Conservation (phyloP, 2,329 filamentous ascomycete genomes). For the Talaromyces sp. region DNA sequence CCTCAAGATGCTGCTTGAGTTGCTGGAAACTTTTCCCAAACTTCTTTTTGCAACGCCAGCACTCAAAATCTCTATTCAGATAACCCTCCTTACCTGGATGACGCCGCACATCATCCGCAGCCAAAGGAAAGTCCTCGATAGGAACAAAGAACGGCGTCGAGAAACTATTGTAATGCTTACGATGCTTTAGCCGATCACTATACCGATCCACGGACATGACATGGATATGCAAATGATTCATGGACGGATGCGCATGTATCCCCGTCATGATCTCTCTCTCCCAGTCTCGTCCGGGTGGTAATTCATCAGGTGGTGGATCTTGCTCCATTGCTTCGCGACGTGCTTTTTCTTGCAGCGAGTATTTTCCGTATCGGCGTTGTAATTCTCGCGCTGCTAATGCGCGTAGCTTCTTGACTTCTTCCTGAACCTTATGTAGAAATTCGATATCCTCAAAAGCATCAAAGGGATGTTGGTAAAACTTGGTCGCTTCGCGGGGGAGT, state of each 20-base stretch:
- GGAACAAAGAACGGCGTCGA: slow-evolving; percentile 77
- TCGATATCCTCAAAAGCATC: slow-evolving; percentile 67
- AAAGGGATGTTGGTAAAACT: slow-evolving; percentile 68
- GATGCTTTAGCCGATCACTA: slow-evolving; percentile 68
- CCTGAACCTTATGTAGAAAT: slow-evolving; percentile 64
- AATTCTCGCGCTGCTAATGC: slow-evolving; percentile 71
- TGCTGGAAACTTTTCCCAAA: slow-evolving; percentile 72
- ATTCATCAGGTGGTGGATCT: slow-evolving; percentile 43
- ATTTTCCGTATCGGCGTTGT: slow-evolving; percentile 61
- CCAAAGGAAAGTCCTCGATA: slow-evolving; percentile 75
- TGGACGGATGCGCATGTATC: slow-evolving; percentile 82
- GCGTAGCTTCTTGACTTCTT: slow-evolving; percentile 61
- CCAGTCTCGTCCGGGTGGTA: slow-evolving; percentile 78
- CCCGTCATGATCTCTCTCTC: slow-evolving; percentile 68
- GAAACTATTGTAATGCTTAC: slow-evolving; percentile 92
- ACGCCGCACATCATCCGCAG: slow-evolving; percentile 61
- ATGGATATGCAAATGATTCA: slow-evolving; percentile 90
- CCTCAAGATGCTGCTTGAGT: slow-evolving; percentile 70
- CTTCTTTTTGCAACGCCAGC: slow-evolving; percentile 76
- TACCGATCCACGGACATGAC: slow-evolving; percentile 77
- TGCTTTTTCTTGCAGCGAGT: slow-evolving; percentile 60
- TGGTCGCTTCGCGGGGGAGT: slow-evolving; percentile 66
- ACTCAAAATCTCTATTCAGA: slow-evolving; percentile 64
- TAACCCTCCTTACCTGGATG: slow-evolving; percentile 57
- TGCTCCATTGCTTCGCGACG: slow-evolving; percentile 65